Conservation (phyloP, 2,329 filamentous ascomycete species). For the Neofusicoccum cordaticola region DNA sequence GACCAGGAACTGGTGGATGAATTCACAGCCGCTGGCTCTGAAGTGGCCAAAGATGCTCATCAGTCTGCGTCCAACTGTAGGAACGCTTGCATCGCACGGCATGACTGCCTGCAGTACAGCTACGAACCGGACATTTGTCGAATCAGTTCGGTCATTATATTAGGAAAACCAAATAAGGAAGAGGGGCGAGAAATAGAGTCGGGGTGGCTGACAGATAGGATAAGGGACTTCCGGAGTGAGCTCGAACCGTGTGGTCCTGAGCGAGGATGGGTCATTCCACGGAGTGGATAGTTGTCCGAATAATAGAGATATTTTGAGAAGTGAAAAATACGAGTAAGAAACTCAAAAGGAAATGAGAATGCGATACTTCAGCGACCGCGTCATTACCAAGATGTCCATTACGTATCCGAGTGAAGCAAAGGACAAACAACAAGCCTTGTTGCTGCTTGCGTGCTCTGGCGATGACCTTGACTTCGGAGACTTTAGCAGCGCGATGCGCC, state of each 20-base stretch:
- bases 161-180: constrained; percentile 25
- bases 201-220: constrained; percentile 36
- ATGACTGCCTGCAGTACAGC: constrained; percentile 39
- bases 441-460: no score
- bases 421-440: no score
- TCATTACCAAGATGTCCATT: not conserved
- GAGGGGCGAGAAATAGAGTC: constrained; percentile 22
- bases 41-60: constrained; percentile 21
- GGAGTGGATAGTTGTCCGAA: not conserved
- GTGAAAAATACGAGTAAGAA: not conserved
- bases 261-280: not conserved
- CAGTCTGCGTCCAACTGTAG: constrained; percentile 31
- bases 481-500: no score
- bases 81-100: constrained; percentile 26
- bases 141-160: constrained; percentile 29
- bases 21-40: constrained; percentile 20
- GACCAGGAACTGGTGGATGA: not conserved
- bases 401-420: no score
- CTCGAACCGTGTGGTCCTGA: not conserved
- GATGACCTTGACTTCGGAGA: no score
- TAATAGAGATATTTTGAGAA: not conserved
- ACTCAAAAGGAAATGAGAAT: not conserved
- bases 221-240: constrained; percentile 15
- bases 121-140: constrained; percentile 33
- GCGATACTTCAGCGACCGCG: not conserved